Conservation (phyloP, 352 stramenopile genomes). For the Globisporangium yorkense region DNA sequence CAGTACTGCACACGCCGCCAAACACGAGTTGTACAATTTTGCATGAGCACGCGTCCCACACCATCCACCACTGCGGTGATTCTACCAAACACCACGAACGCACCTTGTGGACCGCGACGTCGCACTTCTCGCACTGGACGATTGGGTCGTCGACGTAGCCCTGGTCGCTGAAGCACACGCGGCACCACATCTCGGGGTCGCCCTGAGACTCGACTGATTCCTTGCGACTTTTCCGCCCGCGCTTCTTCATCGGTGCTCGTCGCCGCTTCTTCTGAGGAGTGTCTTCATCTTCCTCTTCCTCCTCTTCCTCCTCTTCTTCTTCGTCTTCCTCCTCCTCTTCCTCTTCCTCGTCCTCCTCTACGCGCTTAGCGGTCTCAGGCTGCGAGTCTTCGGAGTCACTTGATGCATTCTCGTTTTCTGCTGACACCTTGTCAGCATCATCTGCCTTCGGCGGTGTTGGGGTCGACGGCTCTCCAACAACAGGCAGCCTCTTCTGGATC, state of each 20-base stretch:
- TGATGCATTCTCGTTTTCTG: slow-evolving; percentile 31
- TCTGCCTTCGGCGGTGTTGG: slow-evolving; percentile 12
- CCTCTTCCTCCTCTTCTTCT: slow-evolving; percentile 23
- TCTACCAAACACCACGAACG: neutral
- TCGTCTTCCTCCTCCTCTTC: slow-evolving; percentile 36
- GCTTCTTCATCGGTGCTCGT: slow-evolving; percentile 16
- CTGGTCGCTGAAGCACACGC: slow-evolving; percentile 85
- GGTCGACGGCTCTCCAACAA: slow-evolving; percentile 2
- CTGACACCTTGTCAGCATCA: neutral
- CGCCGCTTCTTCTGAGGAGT: slow-evolving; percentile 21
- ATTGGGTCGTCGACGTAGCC: slow-evolving; percentile 85
- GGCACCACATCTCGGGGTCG: slow-evolving; percentile 86
- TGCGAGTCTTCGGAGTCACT: slow-evolving; percentile 29
- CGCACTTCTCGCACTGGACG: slow-evolving; percentile 83
- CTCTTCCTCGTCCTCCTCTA: slow-evolving; percentile 36
- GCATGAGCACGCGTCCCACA: neutral
- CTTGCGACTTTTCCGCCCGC: slow-evolving; percentile 29
- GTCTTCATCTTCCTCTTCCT: slow-evolving; percentile 23
- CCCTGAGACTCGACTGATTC: slow-evolving; percentile 45
- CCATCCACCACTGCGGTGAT: neutral
- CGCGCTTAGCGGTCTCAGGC: slow-evolving; percentile 20
- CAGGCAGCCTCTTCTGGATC: slow-evolving; percentile 39
- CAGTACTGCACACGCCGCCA: slow-evolving; percentile 52
- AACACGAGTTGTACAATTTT: neutral
- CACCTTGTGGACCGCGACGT: slow-evolving; percentile 83